Evolutionary conservation across 352 stramenopile genomes (phyloP), one percentile per base, ranked within the genome.

Genomic region (Blastocystis sp.): DNA sequence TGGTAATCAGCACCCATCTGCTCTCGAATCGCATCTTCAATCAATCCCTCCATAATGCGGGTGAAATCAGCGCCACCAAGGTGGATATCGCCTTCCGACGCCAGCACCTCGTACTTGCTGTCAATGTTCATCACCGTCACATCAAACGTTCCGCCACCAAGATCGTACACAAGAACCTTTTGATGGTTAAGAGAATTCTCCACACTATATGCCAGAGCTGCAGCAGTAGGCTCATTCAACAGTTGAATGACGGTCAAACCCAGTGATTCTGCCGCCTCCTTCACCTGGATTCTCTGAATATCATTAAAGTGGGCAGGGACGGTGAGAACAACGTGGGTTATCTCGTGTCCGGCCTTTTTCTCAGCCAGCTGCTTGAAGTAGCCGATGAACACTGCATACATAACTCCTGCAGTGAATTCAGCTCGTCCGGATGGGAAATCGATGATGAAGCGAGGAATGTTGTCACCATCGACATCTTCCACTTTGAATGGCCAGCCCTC

Each of bases 81-180:
- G 40, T 89, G 80, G 52, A 82, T 91, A 82, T 92, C 89, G 48
- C 90, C 90, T 63, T 91, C 90, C 54, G 90, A 91, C 68, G 90
- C 68, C 70, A 90, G 77, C 48, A 91, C 90, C 90, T 98, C 95
- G 91, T 98, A 98, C 91, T 98, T 95, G 52, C 93, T 94, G 60
- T 92, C 95, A 24, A 88, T 52, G 28, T 64, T 28, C 43, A 88
- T n/a, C 48, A 88, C 45, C 6, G 78, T 92, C 28, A 98, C 96
- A 95, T 99, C 96, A 89, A 99, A 99, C 59, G 96, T 99, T 71
- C 96, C 96, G 74, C 96, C 96, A 89, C 96, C 96, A 38, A 99
- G 90, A 92, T 99, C 96, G 90, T 98, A 98, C 1, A 99, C 95
- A 14, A 93, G 93, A 89, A 99, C 98, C 43, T 95, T 94, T 7